A percentile compares a stretch with the other conserved stretches of the same genome.
phyloP scores from a whole-genome alignment of 2,329 filamentous ascomycete species.

The Botrytis sinoallii region DNA sequence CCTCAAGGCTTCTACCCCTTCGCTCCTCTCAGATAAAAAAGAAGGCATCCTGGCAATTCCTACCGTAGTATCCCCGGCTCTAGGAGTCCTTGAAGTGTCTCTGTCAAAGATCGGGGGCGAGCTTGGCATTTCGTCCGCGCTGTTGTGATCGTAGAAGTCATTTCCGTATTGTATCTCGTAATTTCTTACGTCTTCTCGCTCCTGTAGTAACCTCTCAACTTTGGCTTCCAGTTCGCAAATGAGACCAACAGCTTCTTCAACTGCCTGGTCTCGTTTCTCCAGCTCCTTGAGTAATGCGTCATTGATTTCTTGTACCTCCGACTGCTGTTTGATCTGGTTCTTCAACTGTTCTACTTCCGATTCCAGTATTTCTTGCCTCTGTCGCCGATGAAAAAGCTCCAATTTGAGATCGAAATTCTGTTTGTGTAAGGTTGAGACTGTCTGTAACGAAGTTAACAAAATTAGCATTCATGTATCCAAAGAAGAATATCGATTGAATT shows the following conservation, averaged over 20 bases:
- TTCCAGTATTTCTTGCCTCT: constrained; percentile 60
- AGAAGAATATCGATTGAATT: constrained; percentile 18
- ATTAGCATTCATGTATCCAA: not conserved
- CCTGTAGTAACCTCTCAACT: constrained; percentile 51
- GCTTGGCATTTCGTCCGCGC: constrained; percentile 28
- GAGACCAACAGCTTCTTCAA: constrained; percentile 67
- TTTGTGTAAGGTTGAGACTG: constrained; percentile 66
- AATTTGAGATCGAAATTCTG: constrained; percentile 76
- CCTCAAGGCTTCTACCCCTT: constrained; percentile 58
- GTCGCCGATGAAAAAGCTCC: constrained; percentile 66
- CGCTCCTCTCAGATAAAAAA: constrained; percentile 59
- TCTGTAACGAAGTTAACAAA: constrained; percentile 40
- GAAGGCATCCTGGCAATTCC: constrained; percentile 58
- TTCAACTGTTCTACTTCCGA: constrained; percentile 54
- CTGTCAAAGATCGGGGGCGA: constrained; percentile 30
- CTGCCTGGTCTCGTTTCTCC: constrained; percentile 65
- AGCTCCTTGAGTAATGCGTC: constrained; percentile 57
- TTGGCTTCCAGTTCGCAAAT: constrained; percentile 64
- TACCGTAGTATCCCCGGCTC: constrained; percentile 30
- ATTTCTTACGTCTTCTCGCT: constrained; percentile 52
- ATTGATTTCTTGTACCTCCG: constrained; percentile 56
- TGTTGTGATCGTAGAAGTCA: constrained; percentile 27
- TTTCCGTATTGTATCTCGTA: constrained; percentile 43
- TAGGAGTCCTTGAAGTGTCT: not conserved
- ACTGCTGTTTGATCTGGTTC: constrained; percentile 41